Evolutionary conservation across 179 eudicot species (phyloP), one percentile per base, ranked within the genome.

Genomic region (Camellia oleifera): DNA sequence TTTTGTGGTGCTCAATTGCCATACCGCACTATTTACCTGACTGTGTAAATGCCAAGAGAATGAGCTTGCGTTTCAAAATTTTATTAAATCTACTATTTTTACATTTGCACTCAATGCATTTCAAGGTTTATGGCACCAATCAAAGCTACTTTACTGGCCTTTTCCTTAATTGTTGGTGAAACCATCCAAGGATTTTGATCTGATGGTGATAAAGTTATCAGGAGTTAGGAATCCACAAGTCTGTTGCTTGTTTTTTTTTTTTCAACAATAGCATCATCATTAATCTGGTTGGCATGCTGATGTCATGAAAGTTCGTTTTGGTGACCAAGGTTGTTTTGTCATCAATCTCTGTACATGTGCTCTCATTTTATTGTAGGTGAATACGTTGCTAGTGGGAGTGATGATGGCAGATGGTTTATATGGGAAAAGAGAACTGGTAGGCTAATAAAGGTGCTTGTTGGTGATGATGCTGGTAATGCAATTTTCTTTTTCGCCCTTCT

Each of bases 381-480:
- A 79, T 96, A 90, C 80, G 81, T 96, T 89, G 99, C 98, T 77
- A 94, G 93, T 81, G 99, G 99, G 85, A 96, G 99, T 82, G 99
- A 96, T 82, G 98, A 92, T 90, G 99, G 99, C 13, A 88, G 93
- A 84, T 96, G 99, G 97, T 96, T 91, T 80, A 91, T 96, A 53
- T 96, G 99, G 99, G 99, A 96, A 82, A 96, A 96, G 88, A 91
- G 78, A 89, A 96, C 97, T 73, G 97, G 97, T 23, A 89, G 95
- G 83, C 79, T 96, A 61, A 83, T 96, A 72, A 96, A 92, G 84
- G 84, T 94, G 90, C 95, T 96, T 81, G 81, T 83, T 76, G 99
- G 99, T 40, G 99, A 96, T 82, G 90, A 89, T 81, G 91, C 95
- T 87, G 99, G 99, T 94, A 91, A 85, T 23, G 15, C 48, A 61